Conservation (phyloP, 768 basidiomycete species). For the Phanerochaete sordida region DNA sequence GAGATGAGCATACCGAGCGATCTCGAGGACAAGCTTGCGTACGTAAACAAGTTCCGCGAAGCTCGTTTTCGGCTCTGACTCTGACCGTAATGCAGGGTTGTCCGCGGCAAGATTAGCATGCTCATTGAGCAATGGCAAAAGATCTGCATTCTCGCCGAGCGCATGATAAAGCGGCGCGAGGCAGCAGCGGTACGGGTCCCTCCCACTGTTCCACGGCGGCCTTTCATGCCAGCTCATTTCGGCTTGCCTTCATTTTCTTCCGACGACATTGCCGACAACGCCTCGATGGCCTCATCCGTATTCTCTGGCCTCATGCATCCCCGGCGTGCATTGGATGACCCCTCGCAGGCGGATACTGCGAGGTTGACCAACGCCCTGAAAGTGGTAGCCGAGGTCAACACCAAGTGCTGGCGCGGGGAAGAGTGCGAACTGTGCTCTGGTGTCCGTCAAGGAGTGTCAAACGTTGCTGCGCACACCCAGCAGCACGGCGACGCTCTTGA, state of each 20-base stretch:
- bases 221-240: conserved; percentile 70
- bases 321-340: conserved; percentile 17
- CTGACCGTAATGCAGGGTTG: conserved; percentile 41
- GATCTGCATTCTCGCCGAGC: conserved; percentile 82
- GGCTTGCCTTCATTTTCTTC: conserved; percentile 44
- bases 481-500: conserved; percentile 74
- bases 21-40: conserved; percentile 86
- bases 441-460: conserved; percentile 65
- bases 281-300: conserved; percentile 22
- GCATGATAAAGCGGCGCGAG: conserved; percentile 86
- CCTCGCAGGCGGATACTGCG: conserved; percentile 72
- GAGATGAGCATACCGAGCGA: conserved; percentile 94
- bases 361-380: conserved; percentile 80
- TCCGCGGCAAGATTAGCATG: conserved; percentile 71
- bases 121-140: conserved; percentile 92
- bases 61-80: not conserved
- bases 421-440: conserved; percentile 79
- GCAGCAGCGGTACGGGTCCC: conserved; percentile 81
- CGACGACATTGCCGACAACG: conserved; percentile 8
- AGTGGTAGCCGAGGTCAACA: conserved; percentile 73
- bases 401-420: conserved; percentile 80
- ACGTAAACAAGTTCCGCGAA: conserved; percentile 13
- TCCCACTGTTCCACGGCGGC: conserved; percentile 52
- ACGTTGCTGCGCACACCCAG: conserved; percentile 65
- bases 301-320: conserved; percentile 18